phyloP scores from a whole-genome alignment of 331 rosid genomes.

The Quercus phellos region DNA sequence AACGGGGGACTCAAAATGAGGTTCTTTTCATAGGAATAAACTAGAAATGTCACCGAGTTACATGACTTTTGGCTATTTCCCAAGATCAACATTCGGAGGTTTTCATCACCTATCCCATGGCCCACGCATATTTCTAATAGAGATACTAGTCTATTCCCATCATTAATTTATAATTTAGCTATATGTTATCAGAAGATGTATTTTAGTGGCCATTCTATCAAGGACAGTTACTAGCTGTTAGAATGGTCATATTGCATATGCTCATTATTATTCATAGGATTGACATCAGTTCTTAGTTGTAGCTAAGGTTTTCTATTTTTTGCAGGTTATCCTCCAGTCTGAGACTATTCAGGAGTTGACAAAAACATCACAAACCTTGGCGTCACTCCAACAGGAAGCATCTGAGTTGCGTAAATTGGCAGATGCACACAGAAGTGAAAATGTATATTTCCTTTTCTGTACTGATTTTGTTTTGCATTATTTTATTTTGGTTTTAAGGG shows the following conservation, averaged over 20 bases:
- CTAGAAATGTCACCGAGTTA: too few species aligned
- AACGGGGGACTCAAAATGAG: too few species aligned
- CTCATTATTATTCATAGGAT: not conserved
- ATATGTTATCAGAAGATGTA: not conserved
- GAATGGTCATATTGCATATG: not conserved
- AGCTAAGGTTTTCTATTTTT: slow-evolving; percentile 13
- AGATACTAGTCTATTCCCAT: not conserved
- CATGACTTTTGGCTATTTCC: too few species aligned
- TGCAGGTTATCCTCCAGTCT: slow-evolving; percentile 86
- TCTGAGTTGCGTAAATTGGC: slow-evolving; percentile 54
- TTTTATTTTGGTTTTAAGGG: not conserved
- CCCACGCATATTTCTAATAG: too few species aligned
- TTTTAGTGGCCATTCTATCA: not conserved
- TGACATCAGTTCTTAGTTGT: not conserved
- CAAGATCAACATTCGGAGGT: too few species aligned
- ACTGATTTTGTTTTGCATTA: not conserved
- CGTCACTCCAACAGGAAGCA: slow-evolving; percentile 64
- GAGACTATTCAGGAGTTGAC: slow-evolving; percentile 94
- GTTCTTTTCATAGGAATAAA: too few species aligned
- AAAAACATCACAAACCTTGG: slow-evolving; percentile 68
- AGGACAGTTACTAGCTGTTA: not conserved
- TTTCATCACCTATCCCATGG: too few species aligned
- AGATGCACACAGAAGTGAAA: slow-evolving; percentile 52
- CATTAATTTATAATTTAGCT: not conserved
- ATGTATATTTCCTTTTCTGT: slow-evolving; percentile 39